Conservation (phyloP, 148 eudicot genomes). For the Cornus kousa region DNA sequence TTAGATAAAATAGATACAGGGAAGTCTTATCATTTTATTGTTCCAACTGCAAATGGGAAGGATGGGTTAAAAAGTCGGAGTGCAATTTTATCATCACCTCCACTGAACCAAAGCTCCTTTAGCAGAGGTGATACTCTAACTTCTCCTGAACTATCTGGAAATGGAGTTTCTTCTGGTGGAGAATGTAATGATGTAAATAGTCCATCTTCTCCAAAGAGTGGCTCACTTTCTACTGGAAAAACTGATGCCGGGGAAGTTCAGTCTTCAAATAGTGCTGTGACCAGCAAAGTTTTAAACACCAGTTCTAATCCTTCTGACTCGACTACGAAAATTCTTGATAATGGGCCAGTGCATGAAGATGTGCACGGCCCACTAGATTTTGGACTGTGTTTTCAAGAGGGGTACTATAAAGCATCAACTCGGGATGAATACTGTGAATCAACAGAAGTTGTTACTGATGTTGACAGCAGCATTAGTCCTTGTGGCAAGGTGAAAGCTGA, state of each 20-base stretch:
- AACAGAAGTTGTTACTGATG: conserved; percentile 53
- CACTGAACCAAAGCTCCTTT: conserved; percentile 39
- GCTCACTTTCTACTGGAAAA: conserved; percentile 31
- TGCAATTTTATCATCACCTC: conserved; percentile 30
- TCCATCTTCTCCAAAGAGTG: conserved; percentile 42
- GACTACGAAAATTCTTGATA: conserved; percentile 74
- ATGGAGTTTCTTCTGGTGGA: conserved; percentile 42
- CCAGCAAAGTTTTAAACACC: conserved; percentile 61
- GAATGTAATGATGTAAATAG: conserved; percentile 54
- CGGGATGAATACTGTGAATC: conserved; percentile 48
- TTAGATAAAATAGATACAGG: conserved; percentile 25
- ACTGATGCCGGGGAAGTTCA: conserved; percentile 41
- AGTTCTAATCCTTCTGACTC: conserved; percentile 75
- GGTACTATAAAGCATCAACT: conserved; percentile 70
- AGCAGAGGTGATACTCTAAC: conserved; percentile 17
- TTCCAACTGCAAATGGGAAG: conserved; percentile 21
- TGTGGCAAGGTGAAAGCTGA: conserved; percentile 57
- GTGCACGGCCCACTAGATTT: conserved; percentile 58
- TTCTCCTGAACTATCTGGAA: conserved; percentile 30
- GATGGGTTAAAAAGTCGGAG: conserved; percentile 33
- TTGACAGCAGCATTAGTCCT: conserved; percentile 60
- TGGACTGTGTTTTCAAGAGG: conserved; percentile 77
- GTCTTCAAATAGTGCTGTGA: conserved; percentile 57
- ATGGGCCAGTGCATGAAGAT: conserved; percentile 49
- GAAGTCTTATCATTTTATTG: conserved; percentile 34